Evolutionary conservation across 164 flowering plant genomes (phyloP).

Genomic region (Piper longum): DNA sequence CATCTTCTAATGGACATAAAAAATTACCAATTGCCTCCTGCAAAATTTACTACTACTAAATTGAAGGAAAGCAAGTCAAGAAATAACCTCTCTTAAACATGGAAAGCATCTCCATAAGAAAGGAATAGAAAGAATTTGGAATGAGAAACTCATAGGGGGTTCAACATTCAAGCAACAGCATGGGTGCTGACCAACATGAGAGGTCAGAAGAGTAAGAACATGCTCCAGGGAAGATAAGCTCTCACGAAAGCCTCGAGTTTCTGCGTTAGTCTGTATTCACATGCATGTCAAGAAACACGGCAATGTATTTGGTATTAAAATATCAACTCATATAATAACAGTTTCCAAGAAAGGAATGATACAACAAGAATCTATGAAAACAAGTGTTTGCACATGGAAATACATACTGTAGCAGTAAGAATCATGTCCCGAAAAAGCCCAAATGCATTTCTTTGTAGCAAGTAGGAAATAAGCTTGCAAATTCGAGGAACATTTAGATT

Average conservation of each 20-base stretch:
- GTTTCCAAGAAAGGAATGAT: neutral
- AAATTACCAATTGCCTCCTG: neutral
- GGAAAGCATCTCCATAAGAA: conserved; percentile 73
- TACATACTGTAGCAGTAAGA: conserved; percentile 42
- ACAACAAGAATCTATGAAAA: neutral
- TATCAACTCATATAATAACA: too few relatives aligned
- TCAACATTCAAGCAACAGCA: conserved; percentile 45
- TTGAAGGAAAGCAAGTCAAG: neutral
- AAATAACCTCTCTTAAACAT: conserved; percentile 54
- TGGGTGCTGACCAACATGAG: conserved; percentile 54
- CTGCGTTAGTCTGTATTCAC: neutral
- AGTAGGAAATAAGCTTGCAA: conserved; percentile 44
- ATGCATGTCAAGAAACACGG: neutral
- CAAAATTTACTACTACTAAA: neutral
- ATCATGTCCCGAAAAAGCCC: conserved; percentile 50
- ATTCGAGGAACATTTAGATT: conserved; percentile 74
- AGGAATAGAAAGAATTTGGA: conserved; percentile 78
- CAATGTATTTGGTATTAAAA: too few relatives aligned
- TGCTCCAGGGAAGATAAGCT: conserved; percentile 50
- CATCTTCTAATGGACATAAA: neutral
- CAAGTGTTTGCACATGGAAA: neutral
- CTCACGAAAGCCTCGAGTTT: conserved; percentile 11
- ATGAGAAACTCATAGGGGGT: conserved; percentile 52
- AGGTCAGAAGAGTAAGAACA: conserved; percentile 29
- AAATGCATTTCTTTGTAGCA: conserved; percentile 40